phyloP scores from a whole-genome alignment of 2,329 filamentous ascomycete genomes.

The Hypoxylon sp. region DNA sequence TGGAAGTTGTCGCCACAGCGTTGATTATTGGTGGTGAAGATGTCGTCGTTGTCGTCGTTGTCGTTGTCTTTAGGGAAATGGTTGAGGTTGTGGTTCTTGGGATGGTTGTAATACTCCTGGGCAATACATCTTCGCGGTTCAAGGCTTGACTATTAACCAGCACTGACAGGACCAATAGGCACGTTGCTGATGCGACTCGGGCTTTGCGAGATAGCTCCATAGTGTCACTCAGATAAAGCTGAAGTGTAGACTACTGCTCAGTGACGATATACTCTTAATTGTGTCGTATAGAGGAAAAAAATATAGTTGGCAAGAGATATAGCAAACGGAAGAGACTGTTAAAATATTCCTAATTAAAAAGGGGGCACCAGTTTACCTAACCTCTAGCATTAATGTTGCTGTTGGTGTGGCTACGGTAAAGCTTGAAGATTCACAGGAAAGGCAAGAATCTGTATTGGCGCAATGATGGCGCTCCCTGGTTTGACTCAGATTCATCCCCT shows the following conservation, averaged over 20 bases:
- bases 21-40: slow-evolving; percentile 10
- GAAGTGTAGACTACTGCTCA: too few species aligned
- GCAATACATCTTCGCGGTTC: not conserved
- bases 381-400: too few species aligned
- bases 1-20: not conserved
- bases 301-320: too few species aligned
- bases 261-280: too few species aligned
- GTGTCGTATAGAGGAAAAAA: too few species aligned
- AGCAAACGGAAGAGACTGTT: too few species aligned
- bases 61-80: not conserved
- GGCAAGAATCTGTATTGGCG: not conserved
- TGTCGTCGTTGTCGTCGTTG: not conserved
- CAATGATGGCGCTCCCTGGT: slow-evolving; percentile 25
- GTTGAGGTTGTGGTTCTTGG: slow-evolving; percentile 1
- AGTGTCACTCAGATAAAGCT: too few species aligned
- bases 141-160: not conserved
- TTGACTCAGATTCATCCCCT: slow-evolving; percentile 28
- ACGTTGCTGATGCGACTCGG: slow-evolving; percentile 35
- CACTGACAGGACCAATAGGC: slow-evolving; percentile 29
- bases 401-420: too few species aligned
- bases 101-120: not conserved
- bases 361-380: too few species aligned
- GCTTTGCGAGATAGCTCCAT: slow-evolving; percentile 36
- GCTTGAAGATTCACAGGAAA: slow-evolving; percentile 1
- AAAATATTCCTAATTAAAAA: too few species aligned